Evolutionary conservation across 345 rosid genomes (phyloP).

Genomic region (Chamaenerion angustifolium): DNA sequence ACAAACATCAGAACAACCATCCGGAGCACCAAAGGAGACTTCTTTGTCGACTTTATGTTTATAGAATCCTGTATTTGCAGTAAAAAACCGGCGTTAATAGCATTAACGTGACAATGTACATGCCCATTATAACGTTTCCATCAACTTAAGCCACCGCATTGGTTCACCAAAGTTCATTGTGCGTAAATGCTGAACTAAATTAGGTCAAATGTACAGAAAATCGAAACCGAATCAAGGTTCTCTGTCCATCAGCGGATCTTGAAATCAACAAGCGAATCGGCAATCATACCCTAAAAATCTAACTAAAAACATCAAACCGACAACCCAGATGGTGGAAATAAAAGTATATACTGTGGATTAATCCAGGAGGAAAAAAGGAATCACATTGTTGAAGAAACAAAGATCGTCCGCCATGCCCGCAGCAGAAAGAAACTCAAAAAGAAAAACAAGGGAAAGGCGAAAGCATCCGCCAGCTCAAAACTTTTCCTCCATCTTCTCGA

Average conservation of each 20-base stretch:
- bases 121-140: too few relatives aligned
- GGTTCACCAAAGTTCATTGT: neutral
- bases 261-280: too few relatives aligned
- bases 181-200: too few relatives aligned
- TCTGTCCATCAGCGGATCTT: too few relatives aligned
- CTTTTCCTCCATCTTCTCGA: slow-evolving; percentile 9
- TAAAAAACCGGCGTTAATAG: neutral
- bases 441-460: slow-evolving; percentile 14
- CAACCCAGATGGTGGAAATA: neutral
- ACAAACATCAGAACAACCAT: slow-evolving; percentile 72
- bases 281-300: neutral
- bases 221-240: too few relatives aligned
- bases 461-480: slow-evolving; percentile 37
- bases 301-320: neutral
- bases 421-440: slow-evolving; percentile 25
- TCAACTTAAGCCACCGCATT: too few relatives aligned
- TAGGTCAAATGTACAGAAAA: too few relatives aligned
- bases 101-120: neutral
- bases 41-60: slow-evolving; percentile 59
- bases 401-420: slow-evolving; percentile 62
- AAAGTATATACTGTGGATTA: too few relatives aligned
- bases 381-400: slow-evolving; percentile 63
- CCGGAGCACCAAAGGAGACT: slow-evolving; percentile 68
- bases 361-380: neutral
- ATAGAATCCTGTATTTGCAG: slow-evolving; percentile 49